Evolutionary conservation across 371 early-diverging fungal species (phyloP), one percentile per base, ranked within the genome.

Genomic region (Mortierella sp.): DNA sequence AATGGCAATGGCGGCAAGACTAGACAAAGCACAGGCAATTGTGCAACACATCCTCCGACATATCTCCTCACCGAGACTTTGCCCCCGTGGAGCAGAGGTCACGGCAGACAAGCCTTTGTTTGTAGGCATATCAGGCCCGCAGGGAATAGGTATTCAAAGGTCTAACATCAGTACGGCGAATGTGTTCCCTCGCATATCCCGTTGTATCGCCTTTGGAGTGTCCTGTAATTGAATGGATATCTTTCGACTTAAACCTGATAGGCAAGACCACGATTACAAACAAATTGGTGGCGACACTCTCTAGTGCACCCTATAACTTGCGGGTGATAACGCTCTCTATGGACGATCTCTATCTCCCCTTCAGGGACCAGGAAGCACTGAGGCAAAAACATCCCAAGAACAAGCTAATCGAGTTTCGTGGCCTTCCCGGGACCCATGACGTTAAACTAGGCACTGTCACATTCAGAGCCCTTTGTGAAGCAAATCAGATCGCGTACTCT

Each of bases 371-470:
- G 69, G 52, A 61, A 2, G 50, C 72, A 1, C 65, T 95, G 11
- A 76, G 89, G 0, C 30, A 63, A n/a, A 49, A 47, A 4, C 72
- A 93, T 58, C 80, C 85, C 0, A 72, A 65, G 32, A 95, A 96
- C 73, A 83, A 84, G 31, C 79, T 97, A 6, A 82, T 93, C 21
- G 85, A 90, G 63, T 89, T 81, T 53, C 82, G 98, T 26, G 98
- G 96, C 5, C 88, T 90, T 31, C 89, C 95, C 5, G 98, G 98
- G 0, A 97, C 97, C 4, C 96, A 97, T 70, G 96, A 96, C 73
- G 37, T 94, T 3, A 65, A 54, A 4, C 79, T 98, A 7, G 90
- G 89, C 2, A 34, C 60, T 5, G 1, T 68, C 0, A 87, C 90
- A 1, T 81, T 97, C 17, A 56, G 73, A 4, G 56, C 78, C 17